phyloP scores from a whole-genome alignment of 1,284 basidiomycete genomes.

The Trichosporon ovoides region DNA sequence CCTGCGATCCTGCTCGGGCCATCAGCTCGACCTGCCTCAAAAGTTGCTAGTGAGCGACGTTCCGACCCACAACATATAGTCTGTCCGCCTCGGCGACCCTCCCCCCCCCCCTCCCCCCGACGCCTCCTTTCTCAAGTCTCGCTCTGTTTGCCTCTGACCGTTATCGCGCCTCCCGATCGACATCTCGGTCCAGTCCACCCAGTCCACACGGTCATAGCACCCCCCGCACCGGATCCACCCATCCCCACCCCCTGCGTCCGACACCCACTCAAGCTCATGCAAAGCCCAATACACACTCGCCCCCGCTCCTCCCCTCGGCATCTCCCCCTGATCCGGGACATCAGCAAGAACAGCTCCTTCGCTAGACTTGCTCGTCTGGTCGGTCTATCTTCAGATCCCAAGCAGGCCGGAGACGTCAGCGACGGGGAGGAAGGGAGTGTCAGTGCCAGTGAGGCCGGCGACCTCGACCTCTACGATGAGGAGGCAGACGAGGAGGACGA shows the following conservation, averaged over 20 bases:
- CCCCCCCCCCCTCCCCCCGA: background rate
- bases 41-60: background rate
- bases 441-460: conserved; percentile 8
- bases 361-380: conserved; percentile 20
- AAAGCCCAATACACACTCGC: background rate
- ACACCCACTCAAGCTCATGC: background rate
- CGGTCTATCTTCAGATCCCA: conserved; percentile 12
- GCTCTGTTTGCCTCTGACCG: background rate
- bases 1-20: background rate
- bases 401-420: background rate
- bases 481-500: conserved; percentile 11
- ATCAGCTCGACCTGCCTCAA: background rate
- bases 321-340: conserved; percentile 9
- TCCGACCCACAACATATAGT: background rate
- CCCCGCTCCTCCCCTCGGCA: conserved; percentile 7
- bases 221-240: background rate
- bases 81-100: background rate
- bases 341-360: conserved; percentile 25
- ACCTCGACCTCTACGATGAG: background rate
- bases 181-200: background rate
- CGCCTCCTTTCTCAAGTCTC: background rate
- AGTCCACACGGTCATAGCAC: background rate
- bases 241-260: background rate
- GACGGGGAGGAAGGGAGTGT: conserved; percentile 6
- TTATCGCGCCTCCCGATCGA: background rate